Evolutionary conservation across 495 filamentous ascomycete species (phyloP).

Genomic region (Tuber magnatum): DNA sequence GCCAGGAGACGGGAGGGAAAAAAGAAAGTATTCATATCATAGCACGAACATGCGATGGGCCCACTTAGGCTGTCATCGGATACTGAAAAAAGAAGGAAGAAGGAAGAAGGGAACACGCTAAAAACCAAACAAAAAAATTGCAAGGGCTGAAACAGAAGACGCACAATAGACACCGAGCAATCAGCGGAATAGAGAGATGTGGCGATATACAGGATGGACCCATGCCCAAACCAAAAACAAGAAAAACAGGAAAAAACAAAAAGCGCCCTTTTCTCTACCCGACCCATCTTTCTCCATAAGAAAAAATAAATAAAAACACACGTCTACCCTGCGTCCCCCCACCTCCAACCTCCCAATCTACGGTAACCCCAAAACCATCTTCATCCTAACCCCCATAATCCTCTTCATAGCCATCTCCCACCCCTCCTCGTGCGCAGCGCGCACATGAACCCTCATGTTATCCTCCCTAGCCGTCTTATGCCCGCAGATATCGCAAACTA

Average conservation of each 20-base stretch:
- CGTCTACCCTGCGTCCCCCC: background rate
- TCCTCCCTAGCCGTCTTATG: slow-evolving; percentile 29
- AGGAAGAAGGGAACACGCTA: no score
- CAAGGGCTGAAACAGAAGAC: no score
- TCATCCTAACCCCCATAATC: background rate
- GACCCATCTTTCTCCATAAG: background rate
- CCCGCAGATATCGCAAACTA: slow-evolving; percentile 17
- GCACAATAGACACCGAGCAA: no score
- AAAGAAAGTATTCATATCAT: no score
- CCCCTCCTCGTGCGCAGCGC: slow-evolving; percentile 14
- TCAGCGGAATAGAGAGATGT: background rate
- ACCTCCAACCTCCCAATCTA: background rate
- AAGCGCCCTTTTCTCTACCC: background rate
- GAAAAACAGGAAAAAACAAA: background rate
- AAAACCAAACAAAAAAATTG: no score
- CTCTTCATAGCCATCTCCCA: background rate
- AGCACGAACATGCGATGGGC: no score
- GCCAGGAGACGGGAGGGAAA: no score
- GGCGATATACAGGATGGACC: no score
- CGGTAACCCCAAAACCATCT: background rate
- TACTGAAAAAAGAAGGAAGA: no score
- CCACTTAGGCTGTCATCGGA: no score
- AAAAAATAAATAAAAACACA: background rate
- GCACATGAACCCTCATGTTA: slow-evolving; percentile 34
- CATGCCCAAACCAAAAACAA: background rate